Evolutionary conservation across 176 grass and related monocot species (phyloP).

Genomic region (Oryza glumipatula): DNA sequence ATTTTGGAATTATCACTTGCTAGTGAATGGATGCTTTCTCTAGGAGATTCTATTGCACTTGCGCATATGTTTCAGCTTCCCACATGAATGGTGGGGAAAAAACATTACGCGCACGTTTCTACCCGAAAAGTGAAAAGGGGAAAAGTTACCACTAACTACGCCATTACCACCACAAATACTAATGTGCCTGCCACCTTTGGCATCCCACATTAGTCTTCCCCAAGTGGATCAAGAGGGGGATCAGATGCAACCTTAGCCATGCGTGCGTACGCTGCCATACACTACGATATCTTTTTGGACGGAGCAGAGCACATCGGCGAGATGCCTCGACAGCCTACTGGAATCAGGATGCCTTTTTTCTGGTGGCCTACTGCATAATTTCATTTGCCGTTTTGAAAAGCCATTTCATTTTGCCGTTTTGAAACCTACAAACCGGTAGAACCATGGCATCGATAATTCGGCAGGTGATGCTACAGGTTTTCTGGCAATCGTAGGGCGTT

Average conservation of each 20-base stretch:
- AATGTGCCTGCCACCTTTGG: constrained; percentile 27
- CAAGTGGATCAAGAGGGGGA: constrained; percentile 43
- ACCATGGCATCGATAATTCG: neutral
- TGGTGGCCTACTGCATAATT: constrained; percentile 16
- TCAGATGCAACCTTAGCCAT: constrained; percentile 45
- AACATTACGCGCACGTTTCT: constrained; percentile 32
- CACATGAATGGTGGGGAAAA: neutral
- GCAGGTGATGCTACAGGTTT: neutral
- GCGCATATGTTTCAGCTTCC: neutral
- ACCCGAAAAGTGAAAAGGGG: neutral
- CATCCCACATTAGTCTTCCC: constrained; percentile 25
- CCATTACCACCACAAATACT: constrained; percentile 33
- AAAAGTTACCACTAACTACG: constrained; percentile 35
- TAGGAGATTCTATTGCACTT: constrained; percentile 9
- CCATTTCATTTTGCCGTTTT: constrained; percentile 20
- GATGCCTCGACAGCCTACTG: constrained; percentile 38
- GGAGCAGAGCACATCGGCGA: neutral
- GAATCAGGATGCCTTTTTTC: neutral
- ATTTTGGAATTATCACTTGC: neutral
- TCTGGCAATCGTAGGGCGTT: neutral
- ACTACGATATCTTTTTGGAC: neutral
- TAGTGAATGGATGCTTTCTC: constrained; percentile 1
- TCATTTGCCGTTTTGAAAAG: neutral
- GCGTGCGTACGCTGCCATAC: neutral
- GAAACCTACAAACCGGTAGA: neutral